Percentiles rank a stretch among this genome's conserved stretches.
These are phyloP conservation scores for Silene noctiflora DNA, from an alignment of 179 eudicot genomes.

Conservation along the genomic window DNA sequence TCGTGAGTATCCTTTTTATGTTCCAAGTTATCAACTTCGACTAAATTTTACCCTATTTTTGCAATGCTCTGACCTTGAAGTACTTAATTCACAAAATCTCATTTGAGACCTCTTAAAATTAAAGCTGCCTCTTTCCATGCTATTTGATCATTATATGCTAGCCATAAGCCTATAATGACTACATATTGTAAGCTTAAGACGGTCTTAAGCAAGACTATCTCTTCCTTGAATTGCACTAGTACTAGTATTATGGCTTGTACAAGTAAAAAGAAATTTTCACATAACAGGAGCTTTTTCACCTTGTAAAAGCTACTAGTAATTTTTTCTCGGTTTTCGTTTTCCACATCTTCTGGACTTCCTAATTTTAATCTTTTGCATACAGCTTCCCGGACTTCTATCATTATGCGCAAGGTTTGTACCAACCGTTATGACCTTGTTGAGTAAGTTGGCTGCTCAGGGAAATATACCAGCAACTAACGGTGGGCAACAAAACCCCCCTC, in stretches of 20 bases:
- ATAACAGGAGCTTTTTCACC: no score
- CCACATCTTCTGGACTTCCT: slow-evolving; percentile 12
- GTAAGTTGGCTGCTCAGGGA: slow-evolving; percentile 84
- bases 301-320: no score
- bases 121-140: no score
- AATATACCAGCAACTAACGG: slow-evolving; percentile 45
- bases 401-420: slow-evolving; percentile 86
- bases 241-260: no score
- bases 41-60: not conserved
- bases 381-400: slow-evolving; percentile 92
- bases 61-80: not conserved
- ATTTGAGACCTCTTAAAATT: no score
- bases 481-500: slow-evolving; percentile 51
- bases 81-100: no score
- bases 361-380: slow-evolving; percentile 24
- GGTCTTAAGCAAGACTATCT: no score
- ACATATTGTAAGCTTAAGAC: no score
- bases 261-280: no score
- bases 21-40: not conserved
- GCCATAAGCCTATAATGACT: no score
- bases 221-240: no score
- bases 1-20: slow-evolving; percentile 47
- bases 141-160: no score
- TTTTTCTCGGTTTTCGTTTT: not conserved
- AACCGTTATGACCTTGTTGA: slow-evolving; percentile 81